Evolutionary conservation across 208 protist genomes (phyloP).

Genomic region (Trypanosoma grayi): DNA sequence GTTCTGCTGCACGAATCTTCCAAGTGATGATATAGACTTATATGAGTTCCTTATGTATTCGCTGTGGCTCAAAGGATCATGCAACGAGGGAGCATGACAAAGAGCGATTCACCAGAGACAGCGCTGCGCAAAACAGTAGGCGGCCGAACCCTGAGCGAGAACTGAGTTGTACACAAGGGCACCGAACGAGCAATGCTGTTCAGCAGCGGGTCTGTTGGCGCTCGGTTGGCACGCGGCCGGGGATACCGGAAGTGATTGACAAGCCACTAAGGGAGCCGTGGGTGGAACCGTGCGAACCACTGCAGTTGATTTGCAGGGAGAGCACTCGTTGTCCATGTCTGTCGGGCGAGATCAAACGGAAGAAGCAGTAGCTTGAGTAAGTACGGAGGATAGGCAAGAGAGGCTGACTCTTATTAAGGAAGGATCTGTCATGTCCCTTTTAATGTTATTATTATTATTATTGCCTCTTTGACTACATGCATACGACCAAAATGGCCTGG

Average conservation of each 20-base stretch:
- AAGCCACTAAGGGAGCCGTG: slow-evolving; percentile 10
- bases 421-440: neutral
- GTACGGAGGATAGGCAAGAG: neutral
- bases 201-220: slow-evolving; percentile 14
- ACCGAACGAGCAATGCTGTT: neutral
- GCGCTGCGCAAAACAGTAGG: neutral
- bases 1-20: neutral
- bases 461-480: neutral
- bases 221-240: neutral
- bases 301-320: slow-evolving; percentile 1
- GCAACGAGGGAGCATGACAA: slow-evolving; percentile 14
- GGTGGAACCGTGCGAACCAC: neutral
- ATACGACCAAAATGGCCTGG: too few species aligned
- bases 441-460: neutral
- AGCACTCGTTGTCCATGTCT: slow-evolving; percentile 1
- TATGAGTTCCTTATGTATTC: slow-evolving; percentile 14
- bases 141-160: neutral
- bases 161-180: neutral
- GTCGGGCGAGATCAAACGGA: neutral
- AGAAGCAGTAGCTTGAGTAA: neutral
- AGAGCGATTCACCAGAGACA: neutral
- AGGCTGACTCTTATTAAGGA: neutral
- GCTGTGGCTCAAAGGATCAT: slow-evolving; percentile 14
- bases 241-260: slow-evolving; percentile 23
- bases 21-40: neutral